Evolutionary conservation across 1,284 basidiomycete species (phyloP).

Genomic region (Takashimella koratensis): DNA sequence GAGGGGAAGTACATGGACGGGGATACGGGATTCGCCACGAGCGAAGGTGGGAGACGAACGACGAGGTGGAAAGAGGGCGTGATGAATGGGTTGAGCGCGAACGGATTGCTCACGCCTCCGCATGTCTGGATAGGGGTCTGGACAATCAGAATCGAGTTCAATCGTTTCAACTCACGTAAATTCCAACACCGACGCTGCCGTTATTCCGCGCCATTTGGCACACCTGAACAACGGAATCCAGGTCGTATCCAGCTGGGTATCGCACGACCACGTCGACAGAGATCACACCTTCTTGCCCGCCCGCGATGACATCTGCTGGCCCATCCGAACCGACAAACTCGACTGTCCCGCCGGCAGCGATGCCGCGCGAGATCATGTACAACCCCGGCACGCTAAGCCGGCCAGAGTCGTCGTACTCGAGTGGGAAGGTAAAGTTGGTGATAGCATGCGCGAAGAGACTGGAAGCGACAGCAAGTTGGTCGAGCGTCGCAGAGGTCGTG

Average conservation of each 20-base stretch:
- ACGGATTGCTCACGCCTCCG: slow-evolving; percentile 30
- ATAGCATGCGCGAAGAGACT: slow-evolving; percentile 15
- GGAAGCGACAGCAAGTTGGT: slow-evolving; percentile 12
- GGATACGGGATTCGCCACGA: slow-evolving; percentile 5
- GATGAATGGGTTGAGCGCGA: slow-evolving; percentile 28
- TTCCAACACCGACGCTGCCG: slow-evolving; percentile 38
- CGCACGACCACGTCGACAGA: slow-evolving; percentile 41
- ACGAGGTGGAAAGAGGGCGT: slow-evolving; percentile 38
- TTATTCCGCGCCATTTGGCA: slow-evolving; percentile 34
- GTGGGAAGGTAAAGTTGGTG: slow-evolving; percentile 30
- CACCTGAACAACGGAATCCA: slow-evolving; percentile 30
- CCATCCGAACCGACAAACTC: slow-evolving; percentile 43
- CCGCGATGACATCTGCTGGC: slow-evolving; percentile 23
- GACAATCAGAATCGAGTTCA: background rate
- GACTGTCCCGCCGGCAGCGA: slow-evolving; percentile 41
- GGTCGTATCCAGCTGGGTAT: slow-evolving; percentile 24
- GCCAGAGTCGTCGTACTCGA: slow-evolving; percentile 4
- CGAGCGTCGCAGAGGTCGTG: slow-evolving; percentile 18
- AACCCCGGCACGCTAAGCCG: slow-evolving; percentile 16
- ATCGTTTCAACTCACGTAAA: slow-evolving; percentile 35
- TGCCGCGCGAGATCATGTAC: slow-evolving; percentile 38
- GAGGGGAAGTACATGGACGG: slow-evolving; percentile 20
- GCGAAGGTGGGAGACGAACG: slow-evolving; percentile 38
- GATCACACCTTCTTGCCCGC: slow-evolving; percentile 33
- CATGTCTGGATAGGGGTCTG: slow-evolving; percentile 38